Conservation (phyloP, 768 basidiomycete species). For the Mycena albidolilacea region DNA sequence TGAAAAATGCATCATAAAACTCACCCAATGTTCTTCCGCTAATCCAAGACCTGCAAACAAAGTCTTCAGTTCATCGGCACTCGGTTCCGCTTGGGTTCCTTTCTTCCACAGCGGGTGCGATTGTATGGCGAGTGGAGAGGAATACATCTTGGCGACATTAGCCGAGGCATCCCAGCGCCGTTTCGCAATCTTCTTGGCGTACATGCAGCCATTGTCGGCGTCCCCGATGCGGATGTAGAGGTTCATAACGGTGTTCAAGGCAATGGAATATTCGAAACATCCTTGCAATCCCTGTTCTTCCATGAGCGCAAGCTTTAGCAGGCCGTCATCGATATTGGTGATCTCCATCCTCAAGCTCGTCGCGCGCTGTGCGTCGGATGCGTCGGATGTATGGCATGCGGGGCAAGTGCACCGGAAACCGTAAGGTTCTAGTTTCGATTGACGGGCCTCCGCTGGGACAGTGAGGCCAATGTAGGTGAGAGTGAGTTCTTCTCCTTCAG, state of each 20-base stretch:
- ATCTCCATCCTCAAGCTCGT: neutral
- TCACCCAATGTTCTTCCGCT: neutral
- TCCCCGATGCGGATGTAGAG: constrained; percentile 28
- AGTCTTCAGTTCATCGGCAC: neutral
- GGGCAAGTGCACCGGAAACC: constrained; percentile 53
- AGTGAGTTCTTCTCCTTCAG: constrained; percentile 52
- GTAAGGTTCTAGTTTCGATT: constrained; percentile 46
- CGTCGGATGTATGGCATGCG: constrained; percentile 45
- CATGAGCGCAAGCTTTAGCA: constrained; percentile 11
- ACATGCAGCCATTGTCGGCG: constrained; percentile 18
- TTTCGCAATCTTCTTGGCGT: constrained; percentile 22
- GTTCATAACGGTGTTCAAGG: constrained; percentile 12
- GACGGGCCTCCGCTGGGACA: constrained; percentile 41
- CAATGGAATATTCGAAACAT: neutral
- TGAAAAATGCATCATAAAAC: neutral
- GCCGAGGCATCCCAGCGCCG: neutral
- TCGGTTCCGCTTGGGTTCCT: neutral
- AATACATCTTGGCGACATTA: neutral
- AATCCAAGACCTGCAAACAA: neutral
- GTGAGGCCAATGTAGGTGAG: constrained; percentile 43
- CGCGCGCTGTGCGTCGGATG: constrained; percentile 22
- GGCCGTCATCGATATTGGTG: constrained; percentile 11
- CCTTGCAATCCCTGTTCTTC: constrained; percentile 18
- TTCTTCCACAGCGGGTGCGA: constrained; percentile 12
- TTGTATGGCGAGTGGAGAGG: neutral